These are phyloP conservation scores for Pestalotiopsis sp. DNA, from an alignment of 2,329 filamentous ascomycete genomes.

Conservation along the genomic window DNA sequence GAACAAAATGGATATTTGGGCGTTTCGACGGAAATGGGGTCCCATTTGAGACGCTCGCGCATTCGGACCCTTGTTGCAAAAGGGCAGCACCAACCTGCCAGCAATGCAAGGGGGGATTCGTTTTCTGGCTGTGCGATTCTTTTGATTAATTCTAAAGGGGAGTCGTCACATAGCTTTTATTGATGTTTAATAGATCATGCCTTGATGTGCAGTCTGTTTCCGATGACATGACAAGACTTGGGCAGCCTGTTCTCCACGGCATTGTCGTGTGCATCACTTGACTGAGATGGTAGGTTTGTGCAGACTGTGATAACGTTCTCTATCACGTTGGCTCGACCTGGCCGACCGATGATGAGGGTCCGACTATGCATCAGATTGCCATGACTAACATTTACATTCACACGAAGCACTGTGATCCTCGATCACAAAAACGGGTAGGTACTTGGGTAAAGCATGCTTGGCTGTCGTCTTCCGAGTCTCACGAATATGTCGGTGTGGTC, in stretches of 20 bases:
- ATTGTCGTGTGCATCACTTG: not conserved
- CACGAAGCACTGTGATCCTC: no score
- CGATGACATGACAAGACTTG: not conserved
- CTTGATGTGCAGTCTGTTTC: not conserved
- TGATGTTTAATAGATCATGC: constrained; percentile 24
- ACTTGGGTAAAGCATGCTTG: no score
- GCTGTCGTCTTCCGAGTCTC: no score
- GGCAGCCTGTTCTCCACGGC: not conserved
- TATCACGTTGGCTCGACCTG: no score
- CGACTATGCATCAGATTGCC: no score
- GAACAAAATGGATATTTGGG: not conserved
- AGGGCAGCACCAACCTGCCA: not conserved
- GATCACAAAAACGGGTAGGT: no score
- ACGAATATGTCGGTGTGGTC: no score
- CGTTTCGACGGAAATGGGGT: constrained; percentile 12
- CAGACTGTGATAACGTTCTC: no score
- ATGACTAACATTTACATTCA: no score
- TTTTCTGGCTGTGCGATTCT: constrained; percentile 10
- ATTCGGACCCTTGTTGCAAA: not conserved
- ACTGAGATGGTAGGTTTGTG: constrained; percentile 23
- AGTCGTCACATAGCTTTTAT: constrained; percentile 18
- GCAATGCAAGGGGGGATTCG: constrained; percentile 12
- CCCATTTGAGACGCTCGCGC: constrained; percentile 9
- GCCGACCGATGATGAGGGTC: no score
- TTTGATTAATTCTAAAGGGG: not conserved